A percentile compares a stretch with the other conserved stretches of the same genome.
These are phyloP conservation scores for Podospora comata DNA, from an alignment of 495 filamentous ascomycete species.

Conservation along the genomic window DNA sequence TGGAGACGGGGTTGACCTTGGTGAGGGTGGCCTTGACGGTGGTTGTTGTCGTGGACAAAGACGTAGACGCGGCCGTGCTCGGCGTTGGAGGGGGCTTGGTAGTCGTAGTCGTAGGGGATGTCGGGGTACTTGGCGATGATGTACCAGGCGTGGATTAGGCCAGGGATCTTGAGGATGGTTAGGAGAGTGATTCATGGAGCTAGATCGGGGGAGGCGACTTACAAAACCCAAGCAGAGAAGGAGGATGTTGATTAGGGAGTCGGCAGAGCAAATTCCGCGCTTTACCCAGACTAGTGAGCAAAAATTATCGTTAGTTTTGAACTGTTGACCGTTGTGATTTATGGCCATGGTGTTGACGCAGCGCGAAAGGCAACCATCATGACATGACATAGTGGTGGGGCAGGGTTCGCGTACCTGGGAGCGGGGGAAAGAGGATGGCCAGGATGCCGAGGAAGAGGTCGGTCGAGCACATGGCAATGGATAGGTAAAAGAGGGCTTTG, in stretches of 20 bases:
- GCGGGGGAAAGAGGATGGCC: slow-evolving; percentile 89
- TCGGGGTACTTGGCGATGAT: slow-evolving; percentile 93
- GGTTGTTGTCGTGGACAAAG: slow-evolving; percentile 50
- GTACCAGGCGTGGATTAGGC: slow-evolving; percentile 95
- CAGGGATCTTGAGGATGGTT: slow-evolving; percentile 58
- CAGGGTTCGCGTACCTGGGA: slow-evolving; percentile 64
- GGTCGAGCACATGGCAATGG: slow-evolving; percentile 53
- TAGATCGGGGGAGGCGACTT: slow-evolving; percentile 22
- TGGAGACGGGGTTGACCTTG: slow-evolving; percentile 2
- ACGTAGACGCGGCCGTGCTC: slow-evolving; percentile 61
- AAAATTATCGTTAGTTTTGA: slow-evolving; percentile 9
- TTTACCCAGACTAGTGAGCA: slow-evolving; percentile 82
- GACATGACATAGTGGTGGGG: background rate
- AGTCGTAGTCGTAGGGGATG: slow-evolving; percentile 59
- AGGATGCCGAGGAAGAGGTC: slow-evolving; percentile 88
- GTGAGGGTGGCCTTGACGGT: slow-evolving; percentile 16
- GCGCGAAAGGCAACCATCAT: slow-evolving; percentile 13
- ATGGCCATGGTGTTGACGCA: slow-evolving; percentile 22
- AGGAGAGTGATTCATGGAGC: background rate
- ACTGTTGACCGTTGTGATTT: background rate
- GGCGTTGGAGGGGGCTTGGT: slow-evolving; percentile 51
- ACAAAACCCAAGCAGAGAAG: slow-evolving; percentile 83
- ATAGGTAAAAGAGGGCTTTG: background rate
- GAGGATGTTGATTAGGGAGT: slow-evolving; percentile 91
- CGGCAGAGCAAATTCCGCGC: slow-evolving; percentile 85